Evolutionary conservation across 139 green algal species (phyloP), one percentile per base, ranked within the genome.

Genomic region (Coccomyxa sp.): DNA sequence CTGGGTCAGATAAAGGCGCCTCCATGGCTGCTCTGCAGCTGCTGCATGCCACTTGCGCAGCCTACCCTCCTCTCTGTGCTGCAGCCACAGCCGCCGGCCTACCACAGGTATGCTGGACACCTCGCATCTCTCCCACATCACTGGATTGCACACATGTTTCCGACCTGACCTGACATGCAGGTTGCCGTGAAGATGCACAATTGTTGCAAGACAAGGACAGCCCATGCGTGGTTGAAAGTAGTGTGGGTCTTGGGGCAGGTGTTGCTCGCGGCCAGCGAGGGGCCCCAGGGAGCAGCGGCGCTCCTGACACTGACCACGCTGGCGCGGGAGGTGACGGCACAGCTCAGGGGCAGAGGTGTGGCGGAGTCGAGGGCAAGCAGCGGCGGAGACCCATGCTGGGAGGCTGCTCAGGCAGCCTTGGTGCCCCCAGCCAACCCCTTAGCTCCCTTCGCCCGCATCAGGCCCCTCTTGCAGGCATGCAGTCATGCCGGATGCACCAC

Each of bases 251-350:
- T 51, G 38, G 38, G n/a, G 58, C 85, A 89, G 86, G 82, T 57
- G n/a, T 84, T 95, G 67, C 68, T 93, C 51, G 57, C 63, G 15
- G 79, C 84, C 38, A 66, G 77, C 27, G 77, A 80, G 15, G 82
- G 84, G 15, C 80, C 63, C 71, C n/a, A 59, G 59, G 83, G 87
- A 45, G 77, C 87, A 0, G 25, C 88, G 74, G 87, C 91, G 13
- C 82, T 94, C 45, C 87, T 93, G 57, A 80, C 86, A 45, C 85
- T 95, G 57, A 76, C 88, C 23, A 82, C 87, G 0, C 25, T 91
- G 9, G 83, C 86, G 13, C 77, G 84, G 25, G 88, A 86, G n/a
- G 81, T 91, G 75, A 67, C 78, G 10, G 67, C 31, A 67, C 59
- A 58, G 17, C 71, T 38, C 13, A 45, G 17, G 32, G 32, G 16